A percentile compares a stretch with the other conserved stretches of the same genome.
These are phyloP conservation scores for Daldinia grandis DNA, from an alignment of 495 filamentous ascomycete genomes.

Conservation along the genomic window DNA sequence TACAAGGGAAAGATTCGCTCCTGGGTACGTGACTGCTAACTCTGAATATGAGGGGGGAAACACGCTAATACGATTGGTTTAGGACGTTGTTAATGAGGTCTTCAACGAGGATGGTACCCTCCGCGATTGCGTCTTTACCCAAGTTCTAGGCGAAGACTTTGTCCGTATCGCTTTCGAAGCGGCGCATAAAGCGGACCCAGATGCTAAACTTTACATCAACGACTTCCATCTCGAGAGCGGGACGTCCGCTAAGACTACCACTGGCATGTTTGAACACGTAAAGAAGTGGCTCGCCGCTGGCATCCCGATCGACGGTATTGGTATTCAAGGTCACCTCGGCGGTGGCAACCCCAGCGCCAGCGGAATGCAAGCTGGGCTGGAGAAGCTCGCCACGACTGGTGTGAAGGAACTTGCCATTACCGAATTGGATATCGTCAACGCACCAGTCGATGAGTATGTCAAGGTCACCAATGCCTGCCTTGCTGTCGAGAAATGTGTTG, in stretches of 20 bases:
- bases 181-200: slow-evolving; percentile 64
- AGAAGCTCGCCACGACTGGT: slow-evolving; percentile 57
- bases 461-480: slow-evolving; percentile 71
- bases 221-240: slow-evolving; percentile 68
- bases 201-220: slow-evolving; percentile 71
- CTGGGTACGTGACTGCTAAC: slow-evolving; percentile 51
- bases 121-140: slow-evolving; percentile 65
- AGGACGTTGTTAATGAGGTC: neutral
- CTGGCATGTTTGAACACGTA: slow-evolving; percentile 69
- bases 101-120: slow-evolving; percentile 37
- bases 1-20: slow-evolving; percentile 54
- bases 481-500: slow-evolving; percentile 66
- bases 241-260: slow-evolving; percentile 60
- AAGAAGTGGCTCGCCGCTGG: slow-evolving; percentile 70
- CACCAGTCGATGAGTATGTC: slow-evolving; percentile 66
- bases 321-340: slow-evolving; percentile 71
- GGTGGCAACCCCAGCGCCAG: slow-evolving; percentile 52
- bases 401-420: slow-evolving; percentile 68
- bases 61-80: neutral
- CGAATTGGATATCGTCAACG: slow-evolving; percentile 71
- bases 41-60: neutral
- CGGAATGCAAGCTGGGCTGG: slow-evolving; percentile 58
- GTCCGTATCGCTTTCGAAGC: slow-evolving; percentile 69
- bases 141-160: slow-evolving; percentile 64
- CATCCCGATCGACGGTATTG: slow-evolving; percentile 77